phyloP scores from a whole-genome alignment of 805 yeast genomes.

The Suhomyces sp. region DNA sequence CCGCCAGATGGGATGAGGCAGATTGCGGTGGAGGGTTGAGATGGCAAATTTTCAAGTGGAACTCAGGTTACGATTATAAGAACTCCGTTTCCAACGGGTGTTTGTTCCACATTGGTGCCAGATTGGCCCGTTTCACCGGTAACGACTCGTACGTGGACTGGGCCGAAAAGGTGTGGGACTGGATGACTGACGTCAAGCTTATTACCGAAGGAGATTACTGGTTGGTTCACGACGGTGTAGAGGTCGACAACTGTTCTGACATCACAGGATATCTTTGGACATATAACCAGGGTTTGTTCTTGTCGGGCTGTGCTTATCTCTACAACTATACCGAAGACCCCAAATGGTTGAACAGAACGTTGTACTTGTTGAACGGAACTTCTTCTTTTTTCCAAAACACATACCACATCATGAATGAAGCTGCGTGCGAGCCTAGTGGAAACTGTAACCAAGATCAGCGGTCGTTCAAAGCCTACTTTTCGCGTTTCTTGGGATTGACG shows the following conservation, averaged over 20 bases:
- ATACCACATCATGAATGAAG: constrained; percentile 62
- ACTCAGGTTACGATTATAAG: constrained; percentile 45
- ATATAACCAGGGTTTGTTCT: constrained; percentile 77
- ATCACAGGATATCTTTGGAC: constrained; percentile 72
- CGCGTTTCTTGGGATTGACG: constrained; percentile 72
- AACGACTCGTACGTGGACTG: constrained; percentile 39
- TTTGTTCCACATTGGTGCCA: constrained; percentile 43
- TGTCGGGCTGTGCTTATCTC: constrained; percentile 78
- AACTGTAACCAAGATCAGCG: constrained; percentile 85
- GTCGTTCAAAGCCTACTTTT: constrained; percentile 82
- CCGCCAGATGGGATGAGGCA: constrained; percentile 41
- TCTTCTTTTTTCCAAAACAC: constrained; percentile 47
- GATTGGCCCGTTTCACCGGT: constrained; percentile 42
- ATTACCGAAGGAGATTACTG: constrained; percentile 43
- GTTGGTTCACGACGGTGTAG: constrained; percentile 76
- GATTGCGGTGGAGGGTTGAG: constrained; percentile 43
- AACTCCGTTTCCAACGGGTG: constrained; percentile 46
- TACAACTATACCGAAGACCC: constrained; percentile 68
- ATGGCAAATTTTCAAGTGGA: constrained; percentile 51
- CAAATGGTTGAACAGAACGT: constrained; percentile 64
- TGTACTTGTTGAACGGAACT: constrained; percentile 53
- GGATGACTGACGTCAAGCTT: constrained; percentile 41
- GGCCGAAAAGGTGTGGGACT: constrained; percentile 44
- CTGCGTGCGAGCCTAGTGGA: constrained; percentile 68
- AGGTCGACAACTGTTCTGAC: constrained; percentile 57